A percentile compares a stretch with the other conserved stretches of the same genome.
phyloP scores from a whole-genome alignment of 345 rosid species.

The Zanthoxylum bungeanum region DNA sequence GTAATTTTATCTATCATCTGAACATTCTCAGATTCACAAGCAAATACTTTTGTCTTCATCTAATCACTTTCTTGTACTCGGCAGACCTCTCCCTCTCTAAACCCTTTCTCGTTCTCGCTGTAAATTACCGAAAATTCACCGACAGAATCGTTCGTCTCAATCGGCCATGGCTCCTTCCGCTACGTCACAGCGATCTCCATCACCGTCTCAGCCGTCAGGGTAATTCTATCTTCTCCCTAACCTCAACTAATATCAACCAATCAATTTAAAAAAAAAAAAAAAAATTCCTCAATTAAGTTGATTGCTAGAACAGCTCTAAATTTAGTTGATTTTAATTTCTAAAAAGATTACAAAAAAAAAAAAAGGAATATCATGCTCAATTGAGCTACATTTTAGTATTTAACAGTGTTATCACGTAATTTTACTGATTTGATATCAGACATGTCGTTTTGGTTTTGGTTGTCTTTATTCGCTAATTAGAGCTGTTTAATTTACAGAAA shows the following conservation, averaged over 20 bases:
- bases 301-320: neutral
- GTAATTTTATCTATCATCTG: neutral
- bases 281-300: neutral
- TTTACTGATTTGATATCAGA: neutral
- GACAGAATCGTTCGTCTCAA: neutral
- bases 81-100: conserved; percentile 29
- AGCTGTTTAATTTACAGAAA: conserved; percentile 42
- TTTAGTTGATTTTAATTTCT: conserved; percentile 1
- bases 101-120: conserved; percentile 24
- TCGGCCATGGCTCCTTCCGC: conserved; percentile 85
- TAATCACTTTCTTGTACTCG: neutral
- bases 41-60: neutral
- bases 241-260: neutral
- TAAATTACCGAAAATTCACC: neutral
- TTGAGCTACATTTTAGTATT: neutral
- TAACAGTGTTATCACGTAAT: neutral
- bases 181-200: conserved; percentile 68
- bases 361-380: neutral
- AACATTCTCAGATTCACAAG: neutral
- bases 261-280: neutral
- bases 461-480: neutral
- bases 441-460: neutral
- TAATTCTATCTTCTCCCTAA: conserved; percentile 27
- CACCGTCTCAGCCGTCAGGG: conserved; percentile 99
- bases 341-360: too few relatives aligned